A percentile compares a stretch with the other conserved stretches of the same genome.
Conservation (phyloP, 116 monocot species). For the Posidonia oceanica region DNA sequence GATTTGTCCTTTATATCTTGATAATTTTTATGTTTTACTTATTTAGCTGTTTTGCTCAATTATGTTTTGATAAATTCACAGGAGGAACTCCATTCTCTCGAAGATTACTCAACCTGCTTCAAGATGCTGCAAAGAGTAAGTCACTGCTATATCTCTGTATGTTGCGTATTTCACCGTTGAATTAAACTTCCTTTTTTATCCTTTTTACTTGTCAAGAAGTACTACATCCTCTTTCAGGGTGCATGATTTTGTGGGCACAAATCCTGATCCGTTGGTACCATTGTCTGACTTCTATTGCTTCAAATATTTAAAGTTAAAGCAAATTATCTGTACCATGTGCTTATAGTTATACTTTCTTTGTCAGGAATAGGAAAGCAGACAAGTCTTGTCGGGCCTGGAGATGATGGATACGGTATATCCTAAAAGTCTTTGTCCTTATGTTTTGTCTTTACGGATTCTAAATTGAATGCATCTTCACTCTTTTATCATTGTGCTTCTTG, state of each 20-base stretch:
- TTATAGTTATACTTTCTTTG: conserved; percentile 7
- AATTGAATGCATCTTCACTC: not conserved
- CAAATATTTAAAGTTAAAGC: not conserved
- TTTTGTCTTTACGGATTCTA: not conserved
- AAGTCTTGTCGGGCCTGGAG: conserved; percentile 33
- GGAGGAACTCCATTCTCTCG: conserved; percentile 81
- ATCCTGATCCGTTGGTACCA: conserved; percentile 72
- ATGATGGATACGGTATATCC: conserved; percentile 59
- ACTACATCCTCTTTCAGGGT: conserved; percentile 35
- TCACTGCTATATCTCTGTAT: conserved; percentile 2
- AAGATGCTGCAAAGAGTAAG: conserved; percentile 89
- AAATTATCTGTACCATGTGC: not conserved
- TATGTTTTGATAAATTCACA: conserved; percentile 9
- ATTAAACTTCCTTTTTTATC: not conserved
- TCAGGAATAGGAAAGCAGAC: conserved; percentile 39
- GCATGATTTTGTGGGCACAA: conserved; percentile 59
- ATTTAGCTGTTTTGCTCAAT: too few species aligned
- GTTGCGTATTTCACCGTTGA: not conserved
- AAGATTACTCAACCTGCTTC: conserved; percentile 66
- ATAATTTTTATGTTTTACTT: too few species aligned
- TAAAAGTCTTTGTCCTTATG: not conserved
- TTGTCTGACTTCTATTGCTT: conserved; percentile 34
- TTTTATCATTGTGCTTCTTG: not conserved
- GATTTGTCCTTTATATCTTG: too few species aligned
- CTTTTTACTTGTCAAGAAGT: not conserved